Evolutionary conservation across 225 moss, liverwort and hornwort genomes (phyloP).

Genomic region (Bryoerythrophyllum caledonicum): DNA sequence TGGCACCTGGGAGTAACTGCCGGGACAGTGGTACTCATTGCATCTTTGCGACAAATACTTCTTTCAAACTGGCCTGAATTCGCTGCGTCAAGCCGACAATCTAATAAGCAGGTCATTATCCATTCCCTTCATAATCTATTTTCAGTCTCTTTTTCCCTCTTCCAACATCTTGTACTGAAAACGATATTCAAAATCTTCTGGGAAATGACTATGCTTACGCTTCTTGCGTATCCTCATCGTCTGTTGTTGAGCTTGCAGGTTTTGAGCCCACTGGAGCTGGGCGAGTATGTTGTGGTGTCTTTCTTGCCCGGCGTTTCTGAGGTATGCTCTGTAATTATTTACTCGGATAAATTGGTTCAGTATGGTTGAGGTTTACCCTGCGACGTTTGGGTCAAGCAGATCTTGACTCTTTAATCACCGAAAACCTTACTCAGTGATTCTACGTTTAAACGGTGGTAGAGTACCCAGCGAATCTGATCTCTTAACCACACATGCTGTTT

Average conservation of each 20-base stretch:
- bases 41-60: constrained; percentile 70
- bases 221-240: background rate
- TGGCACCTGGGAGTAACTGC: constrained; percentile 68
- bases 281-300: constrained; percentile 68
- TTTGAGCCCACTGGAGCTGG: constrained; percentile 53
- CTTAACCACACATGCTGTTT: background rate
- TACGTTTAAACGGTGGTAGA: background rate
- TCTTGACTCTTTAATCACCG: background rate
- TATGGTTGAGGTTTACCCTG: background rate
- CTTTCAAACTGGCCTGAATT: constrained; percentile 79
- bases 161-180: background rate
- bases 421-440: background rate
- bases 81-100: constrained; percentile 55
- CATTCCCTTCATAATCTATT: background rate
- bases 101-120: constrained; percentile 59
- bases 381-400: background rate
- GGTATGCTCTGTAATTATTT: constrained; percentile 18
- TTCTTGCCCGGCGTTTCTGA: constrained; percentile 79
- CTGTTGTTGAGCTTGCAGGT: constrained; percentile 45
- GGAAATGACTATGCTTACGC: background rate
- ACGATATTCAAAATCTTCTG: background rate
- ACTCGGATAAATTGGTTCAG: background rate
- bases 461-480: background rate
- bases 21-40: constrained; percentile 62
- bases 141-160: background rate